Percentiles rank a stretch among this genome's conserved stretches.
Evolutionary conservation across 352 stramenopile genomes (phyloP).

Genomic region (Phytophthora palmivora): DNA sequence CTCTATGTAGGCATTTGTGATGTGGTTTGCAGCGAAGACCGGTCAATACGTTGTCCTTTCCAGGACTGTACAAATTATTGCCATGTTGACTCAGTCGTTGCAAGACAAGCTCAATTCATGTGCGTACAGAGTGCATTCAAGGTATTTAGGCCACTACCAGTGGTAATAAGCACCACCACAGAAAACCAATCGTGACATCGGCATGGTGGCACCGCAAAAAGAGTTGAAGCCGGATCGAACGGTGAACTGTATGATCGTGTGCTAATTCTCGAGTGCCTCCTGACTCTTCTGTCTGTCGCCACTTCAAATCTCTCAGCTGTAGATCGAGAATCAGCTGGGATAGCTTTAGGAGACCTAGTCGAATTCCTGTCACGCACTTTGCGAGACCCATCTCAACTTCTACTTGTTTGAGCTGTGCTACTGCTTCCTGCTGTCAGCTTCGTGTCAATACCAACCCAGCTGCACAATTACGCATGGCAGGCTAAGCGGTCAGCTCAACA

Average conservation of each 20-base stretch:
- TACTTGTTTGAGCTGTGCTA: no score
- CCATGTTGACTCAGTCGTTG: slow-evolving; percentile 1
- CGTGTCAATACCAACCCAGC: no score
- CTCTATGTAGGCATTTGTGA: slow-evolving; percentile 5
- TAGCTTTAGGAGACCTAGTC: slow-evolving; percentile 5
- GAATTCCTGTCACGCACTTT: neutral
- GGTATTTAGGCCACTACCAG: no score
- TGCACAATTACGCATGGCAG: no score
- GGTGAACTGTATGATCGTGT: neutral
- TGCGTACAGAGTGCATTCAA: no score
- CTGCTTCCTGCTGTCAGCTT: no score
- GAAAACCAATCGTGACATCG: neutral
- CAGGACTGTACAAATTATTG: neutral
- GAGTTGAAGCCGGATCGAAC: neutral
- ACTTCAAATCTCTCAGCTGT: slow-evolving; percentile 19
- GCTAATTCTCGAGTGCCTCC: neutral
- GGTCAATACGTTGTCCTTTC: neutral
- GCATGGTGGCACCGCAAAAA: slow-evolving; percentile 1
- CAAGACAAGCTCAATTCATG: no score
- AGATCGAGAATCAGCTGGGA: slow-evolving; percentile 24
- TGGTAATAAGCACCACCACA: no score
- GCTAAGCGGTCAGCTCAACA: no score
- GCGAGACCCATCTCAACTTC: slow-evolving; percentile 12
- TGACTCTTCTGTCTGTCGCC: neutral
- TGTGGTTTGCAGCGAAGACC: neutral